A percentile compares a stretch with the other conserved stretches of the same genome.
Evolutionary conservation across 225 moss, liverwort and hornwort species (phyloP).

Genomic region (Thuidium tamariscinum): DNA sequence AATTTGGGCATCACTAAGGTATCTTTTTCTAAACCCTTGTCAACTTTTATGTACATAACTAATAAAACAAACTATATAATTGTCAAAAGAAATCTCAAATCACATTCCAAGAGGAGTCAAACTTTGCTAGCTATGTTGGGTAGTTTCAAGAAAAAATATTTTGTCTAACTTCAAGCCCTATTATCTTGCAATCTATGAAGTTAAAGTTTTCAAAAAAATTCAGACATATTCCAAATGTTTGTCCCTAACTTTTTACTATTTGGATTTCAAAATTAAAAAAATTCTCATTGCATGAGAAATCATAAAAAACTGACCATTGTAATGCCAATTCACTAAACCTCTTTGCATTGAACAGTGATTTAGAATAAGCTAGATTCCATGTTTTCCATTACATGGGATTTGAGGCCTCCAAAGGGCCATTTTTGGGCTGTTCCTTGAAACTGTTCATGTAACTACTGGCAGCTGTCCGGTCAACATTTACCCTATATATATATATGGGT

Average conservation of each 20-base stretch:
- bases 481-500: no score
- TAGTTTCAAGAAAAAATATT: background rate
- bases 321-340: background rate
- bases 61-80: background rate
- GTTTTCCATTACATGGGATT: no score
- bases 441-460: no score
- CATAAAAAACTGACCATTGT: background rate
- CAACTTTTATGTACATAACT: background rate
- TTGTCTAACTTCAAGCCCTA: no score
- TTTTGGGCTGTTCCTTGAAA: no score
- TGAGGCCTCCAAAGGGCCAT: no score
- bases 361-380: background rate
- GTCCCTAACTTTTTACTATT: background rate
- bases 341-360: accelerated
- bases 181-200: background rate
- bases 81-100: background rate
- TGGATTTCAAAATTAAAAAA: background rate
- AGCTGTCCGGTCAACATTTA: no score
- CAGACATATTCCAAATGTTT: background rate
- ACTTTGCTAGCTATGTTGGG: background rate
- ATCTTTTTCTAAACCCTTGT: background rate
- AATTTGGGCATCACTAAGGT: background rate
- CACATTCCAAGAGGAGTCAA: background rate
- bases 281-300: background rate
- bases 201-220: background rate